Evolutionary conservation across 2,329 filamentous ascomycete genomes (phyloP).

Genomic region (Endoconidiophora laricicola): DNA sequence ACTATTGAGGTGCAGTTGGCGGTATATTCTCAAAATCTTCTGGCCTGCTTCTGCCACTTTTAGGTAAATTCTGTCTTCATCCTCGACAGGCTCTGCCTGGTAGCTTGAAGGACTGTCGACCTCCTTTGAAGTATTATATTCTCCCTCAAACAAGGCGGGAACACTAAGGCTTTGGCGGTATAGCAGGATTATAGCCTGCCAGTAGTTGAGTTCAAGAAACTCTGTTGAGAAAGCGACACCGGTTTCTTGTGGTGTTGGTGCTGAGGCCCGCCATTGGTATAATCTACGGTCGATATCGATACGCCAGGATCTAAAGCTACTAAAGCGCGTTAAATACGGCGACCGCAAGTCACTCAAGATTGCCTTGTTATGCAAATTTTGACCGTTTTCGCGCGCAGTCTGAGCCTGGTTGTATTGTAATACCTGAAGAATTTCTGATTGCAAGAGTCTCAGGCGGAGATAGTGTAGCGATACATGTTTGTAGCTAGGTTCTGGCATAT

Average conservation of each 20-base stretch:
- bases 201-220: slow-evolving; percentile 90
- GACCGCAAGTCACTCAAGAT: slow-evolving; percentile 68
- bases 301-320: slow-evolving; percentile 77
- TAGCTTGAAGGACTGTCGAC: slow-evolving; percentile 46
- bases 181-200: slow-evolving; percentile 91
- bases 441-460: slow-evolving; percentile 70
- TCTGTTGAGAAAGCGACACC: slow-evolving; percentile 81
- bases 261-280: slow-evolving; percentile 70
- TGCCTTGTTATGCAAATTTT: slow-evolving; percentile 49
- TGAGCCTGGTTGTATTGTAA: slow-evolving; percentile 83
- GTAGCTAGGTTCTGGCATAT: slow-evolving; percentile 55
- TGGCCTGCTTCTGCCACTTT: slow-evolving; percentile 93
- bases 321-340: slow-evolving; percentile 69
- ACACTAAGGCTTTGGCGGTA: slow-evolving; percentile 83
- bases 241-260: slow-evolving; percentile 60
- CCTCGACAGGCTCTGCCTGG: slow-evolving; percentile 51
- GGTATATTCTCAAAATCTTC: slow-evolving; percentile 77
- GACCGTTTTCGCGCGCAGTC: slow-evolving; percentile 49
- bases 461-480: slow-evolving; percentile 88
- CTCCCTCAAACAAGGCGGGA: slow-evolving; percentile 66
- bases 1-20: slow-evolving; percentile 71
- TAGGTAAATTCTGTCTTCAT: slow-evolving; percentile 81
- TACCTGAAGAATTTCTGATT: slow-evolving; percentile 90
- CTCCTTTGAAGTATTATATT: slow-evolving; percentile 50
- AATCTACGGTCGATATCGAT: slow-evolving; percentile 71